These are phyloP conservation scores for Globisporangium carolinianum DNA, from an alignment of 352 stramenopile genomes.

Conservation along the genomic window DNA sequence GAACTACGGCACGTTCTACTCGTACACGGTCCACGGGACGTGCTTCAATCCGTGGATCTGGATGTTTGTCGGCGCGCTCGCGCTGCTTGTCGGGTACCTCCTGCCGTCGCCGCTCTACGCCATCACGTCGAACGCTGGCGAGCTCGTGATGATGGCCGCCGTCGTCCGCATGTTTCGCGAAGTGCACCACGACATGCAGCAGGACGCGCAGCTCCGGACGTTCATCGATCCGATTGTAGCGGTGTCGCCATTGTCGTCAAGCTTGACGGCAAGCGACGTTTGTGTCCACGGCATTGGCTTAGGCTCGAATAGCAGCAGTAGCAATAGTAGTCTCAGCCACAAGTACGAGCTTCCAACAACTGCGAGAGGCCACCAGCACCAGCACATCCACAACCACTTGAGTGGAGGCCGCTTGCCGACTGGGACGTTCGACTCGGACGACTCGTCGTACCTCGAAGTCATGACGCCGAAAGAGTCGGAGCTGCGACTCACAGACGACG, in stretches of 20 bases:
- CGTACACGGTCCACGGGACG: slow-evolving; percentile 78
- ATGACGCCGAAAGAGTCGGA: slow-evolving; percentile 38
- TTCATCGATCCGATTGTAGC: slow-evolving; percentile 58
- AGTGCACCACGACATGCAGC: slow-evolving; percentile 78
- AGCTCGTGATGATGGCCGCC: slow-evolving; percentile 70
- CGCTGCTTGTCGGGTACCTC: slow-evolving; percentile 63
- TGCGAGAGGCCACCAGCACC: neutral
- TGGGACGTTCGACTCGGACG: neutral
- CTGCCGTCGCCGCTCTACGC: slow-evolving; percentile 69
- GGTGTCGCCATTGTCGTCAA: slow-evolving; percentile 12
- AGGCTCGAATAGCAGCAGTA: neutral
- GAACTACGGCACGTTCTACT: slow-evolving; percentile 85
- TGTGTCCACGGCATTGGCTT: neutral
- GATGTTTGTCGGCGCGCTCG: slow-evolving; percentile 74
- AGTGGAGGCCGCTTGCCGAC: neutral
- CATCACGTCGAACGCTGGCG: slow-evolving; percentile 66
- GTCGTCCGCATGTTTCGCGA: slow-evolving; percentile 84
- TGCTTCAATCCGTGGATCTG: slow-evolving; percentile 87
- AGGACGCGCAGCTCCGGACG: slow-evolving; percentile 62
- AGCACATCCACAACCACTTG: neutral
- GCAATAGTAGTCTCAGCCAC: slow-evolving; percentile 12
- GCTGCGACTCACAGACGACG: slow-evolving; percentile 33
- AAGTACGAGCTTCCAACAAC: slow-evolving; percentile 23
- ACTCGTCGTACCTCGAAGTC: slow-evolving; percentile 27
- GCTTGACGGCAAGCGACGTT: slow-evolving; percentile 15